Base-by-base conservation (phyloP, 2,329 filamentous ascomycete species). In the Ophiosphaerella narmari region DNA sequence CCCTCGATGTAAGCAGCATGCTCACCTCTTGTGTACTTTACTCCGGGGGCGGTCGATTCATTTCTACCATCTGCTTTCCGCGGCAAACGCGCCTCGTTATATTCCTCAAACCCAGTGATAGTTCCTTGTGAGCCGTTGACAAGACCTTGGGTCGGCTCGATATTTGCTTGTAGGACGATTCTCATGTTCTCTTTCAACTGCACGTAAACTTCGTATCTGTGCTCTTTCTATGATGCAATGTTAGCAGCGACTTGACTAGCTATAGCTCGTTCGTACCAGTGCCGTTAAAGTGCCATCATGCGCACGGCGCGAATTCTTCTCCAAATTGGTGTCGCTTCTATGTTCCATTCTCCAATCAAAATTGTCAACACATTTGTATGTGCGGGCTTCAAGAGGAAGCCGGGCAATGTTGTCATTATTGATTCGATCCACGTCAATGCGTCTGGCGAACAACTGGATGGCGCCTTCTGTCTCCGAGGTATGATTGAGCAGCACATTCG, bases 131-230 rank as follows among this genome's bases (percentile, higher is more conserved):
- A 63, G 2, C 71, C 71, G 40, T 74, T 74, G 2, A 73, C 70
- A 2, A 74, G 62, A 8, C 66, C 70, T 0, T 40, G 24, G 1
- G 14, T 5, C 4, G 67, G 59, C 13, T 70, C 75, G 6, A 84
- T 63, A 48, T 84, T 84, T 13, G 73, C 70, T 3, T 82, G 75
- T 2, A 85, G 71, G 5, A 84, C 75, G 5, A 84, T 80, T 2
- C 77, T 73, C 77, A 81, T 81, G 16, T 77, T 77, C 31, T 73
- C 59, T 48, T 83, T 83, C 12, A 83, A 70, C 46, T 77, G 60
- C 12, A 81, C 61, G 2, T 64, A 55, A 0, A 70, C 57, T 9
- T 79, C 76, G 44, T 77, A 81, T 1, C 77, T 74, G 54, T 83
- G 80, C 12, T 81, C 77, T 38, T 47, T 55, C 53, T 66, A 47